Evolutionary conservation across 331 rosid genomes (phyloP).

Genomic region (Arachis monticola): DNA sequence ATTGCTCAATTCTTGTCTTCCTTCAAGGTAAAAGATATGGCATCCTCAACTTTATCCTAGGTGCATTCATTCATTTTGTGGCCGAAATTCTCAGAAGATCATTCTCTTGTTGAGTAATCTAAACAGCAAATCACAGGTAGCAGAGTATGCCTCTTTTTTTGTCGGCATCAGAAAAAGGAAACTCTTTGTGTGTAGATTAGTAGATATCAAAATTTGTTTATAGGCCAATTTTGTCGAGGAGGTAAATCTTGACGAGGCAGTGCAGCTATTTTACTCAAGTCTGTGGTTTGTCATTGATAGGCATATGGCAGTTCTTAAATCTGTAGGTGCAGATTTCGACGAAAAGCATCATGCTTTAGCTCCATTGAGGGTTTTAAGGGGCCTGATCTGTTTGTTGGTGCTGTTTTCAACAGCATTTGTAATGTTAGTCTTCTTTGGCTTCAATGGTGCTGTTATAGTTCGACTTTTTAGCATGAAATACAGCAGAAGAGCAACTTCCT

Average conservation of each 20-base stretch:
- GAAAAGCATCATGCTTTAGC: constrained; percentile 42
- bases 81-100: constrained; percentile 4
- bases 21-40: constrained; percentile 48
- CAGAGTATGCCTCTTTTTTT: constrained; percentile 6
- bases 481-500: constrained; percentile 73
- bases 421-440: constrained; percentile 69
- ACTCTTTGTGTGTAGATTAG: neutral
- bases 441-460: constrained; percentile 55
- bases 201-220: neutral
- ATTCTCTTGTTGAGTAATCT: constrained; percentile 28
- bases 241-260: constrained; percentile 38
- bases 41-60: constrained; percentile 31
- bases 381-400: constrained; percentile 65
- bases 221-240: constrained; percentile 28
- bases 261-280: constrained; percentile 28
- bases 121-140: constrained; percentile 20
- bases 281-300: constrained; percentile 33
- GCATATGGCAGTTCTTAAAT: constrained; percentile 55
- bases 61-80: constrained; percentile 27
- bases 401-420: constrained; percentile 72
- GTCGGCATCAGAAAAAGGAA: constrained; percentile 26
- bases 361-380: constrained; percentile 64
- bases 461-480: constrained; percentile 64
- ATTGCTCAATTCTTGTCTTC: constrained; percentile 34
- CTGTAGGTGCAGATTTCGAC: constrained; percentile 36